Base-by-base conservation (phyloP, 345 rosid species). In the Chamaenerion angustifolium region DNA sequence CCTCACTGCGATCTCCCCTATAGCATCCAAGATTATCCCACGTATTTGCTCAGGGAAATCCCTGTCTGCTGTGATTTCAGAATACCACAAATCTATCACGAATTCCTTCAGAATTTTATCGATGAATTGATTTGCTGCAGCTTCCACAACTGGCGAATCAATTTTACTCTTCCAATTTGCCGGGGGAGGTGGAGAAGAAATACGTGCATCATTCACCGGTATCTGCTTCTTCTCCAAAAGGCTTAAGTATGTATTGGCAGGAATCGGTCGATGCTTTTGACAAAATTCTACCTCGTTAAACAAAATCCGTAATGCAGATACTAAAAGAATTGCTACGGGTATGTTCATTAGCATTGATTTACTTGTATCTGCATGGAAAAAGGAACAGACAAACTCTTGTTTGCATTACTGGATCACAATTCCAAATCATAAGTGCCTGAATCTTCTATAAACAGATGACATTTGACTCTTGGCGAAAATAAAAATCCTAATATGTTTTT, bases 321-420 rank as follows among this genome's bases (percentile, higher is more conserved):
- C 79, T 50, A 73, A 43, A 27, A 85, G 79, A 45, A 85, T 59
- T 16, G 94, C 83, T 59, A 88, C 66, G 11, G 99, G 99, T 21
- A 85, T 60, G 74, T 93, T 93, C 81, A 82, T 75, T 95, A 79
- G 82, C 99, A 88, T 82, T 35, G 92, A 85, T 40, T 81, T 72
- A 67, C 99, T 88, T 16, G 95, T 80, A 79, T 88, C 99, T 88
- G 82, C 67, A 62, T 44, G 5, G 25, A 4, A 3, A 15, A 45
- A 45, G 7, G 18, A 12, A 19, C 48, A 43, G 6, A 35, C 9
- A 35, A n/a, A 15, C 3, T 7, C 37, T 31, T 31, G 37, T 15
- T 12, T n/a, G 40, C 11, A 41, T 12, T 6, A 9, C 0, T 12
- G 2, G 17, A 31, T 31, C 37, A 4, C 37, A 1, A 1, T 31